Conservation (phyloP, 441 rosid species). For the Euphorbia celastroides region DNA sequence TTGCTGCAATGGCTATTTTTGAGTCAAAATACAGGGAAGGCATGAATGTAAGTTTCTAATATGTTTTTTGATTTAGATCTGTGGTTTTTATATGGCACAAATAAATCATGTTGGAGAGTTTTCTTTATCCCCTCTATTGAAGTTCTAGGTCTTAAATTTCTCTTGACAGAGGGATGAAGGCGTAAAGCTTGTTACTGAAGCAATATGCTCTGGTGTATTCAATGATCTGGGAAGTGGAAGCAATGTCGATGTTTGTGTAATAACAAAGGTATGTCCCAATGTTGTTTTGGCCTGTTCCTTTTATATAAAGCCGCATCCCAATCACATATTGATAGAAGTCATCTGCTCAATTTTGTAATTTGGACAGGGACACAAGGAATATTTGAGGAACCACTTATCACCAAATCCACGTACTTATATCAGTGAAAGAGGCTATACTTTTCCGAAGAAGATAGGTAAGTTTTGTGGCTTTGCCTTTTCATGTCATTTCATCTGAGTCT, state of each 20-base stretch:
- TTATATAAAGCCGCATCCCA: not conserved
- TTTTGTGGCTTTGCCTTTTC: not conserved
- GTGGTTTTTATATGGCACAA: too few species aligned
- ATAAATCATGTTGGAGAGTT: not conserved
- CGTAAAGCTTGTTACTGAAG: conserved; percentile 64
- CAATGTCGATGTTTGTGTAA: conserved; percentile 94
- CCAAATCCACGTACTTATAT: conserved; percentile 87
- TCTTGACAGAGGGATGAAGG: conserved; percentile 80
- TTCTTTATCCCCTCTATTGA: not conserved
- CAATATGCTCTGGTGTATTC: conserved; percentile 87
- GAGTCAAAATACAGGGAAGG: conserved; percentile 92
- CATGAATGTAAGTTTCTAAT: conserved; percentile 54
- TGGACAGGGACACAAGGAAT: conserved; percentile 79
- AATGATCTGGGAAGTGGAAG: conserved; percentile 99
- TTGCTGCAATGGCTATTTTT: conserved; percentile 93
- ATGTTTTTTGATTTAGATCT: not conserved
- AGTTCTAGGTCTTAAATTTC: conserved; percentile 1
- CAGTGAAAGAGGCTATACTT: conserved; percentile 61
- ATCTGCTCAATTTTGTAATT: conserved; percentile 14
- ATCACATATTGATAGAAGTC: conserved; percentile 18
- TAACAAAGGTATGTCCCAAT: conserved; percentile 65
- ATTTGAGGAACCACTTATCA: conserved; percentile 75
- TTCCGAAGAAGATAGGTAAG: conserved; percentile 78
- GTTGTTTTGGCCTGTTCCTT: conserved; percentile 1
- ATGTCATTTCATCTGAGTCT: too few species aligned